Conservation (phyloP, 306 rosid genomes). For the Lupinus albus region DNA sequence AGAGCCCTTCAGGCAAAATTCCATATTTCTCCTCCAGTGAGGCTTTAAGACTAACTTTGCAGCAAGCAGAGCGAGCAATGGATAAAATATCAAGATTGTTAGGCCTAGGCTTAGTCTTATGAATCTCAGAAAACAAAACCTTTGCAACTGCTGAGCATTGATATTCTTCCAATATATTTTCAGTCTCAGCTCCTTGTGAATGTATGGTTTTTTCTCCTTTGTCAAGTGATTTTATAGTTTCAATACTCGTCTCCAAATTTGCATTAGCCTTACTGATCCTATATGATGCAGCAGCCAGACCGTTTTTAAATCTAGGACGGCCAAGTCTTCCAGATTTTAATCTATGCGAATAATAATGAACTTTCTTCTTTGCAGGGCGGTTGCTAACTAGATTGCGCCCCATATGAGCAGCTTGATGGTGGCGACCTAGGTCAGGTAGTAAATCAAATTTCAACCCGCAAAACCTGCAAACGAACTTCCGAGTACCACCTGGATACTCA, state of each 20-base stretch:
- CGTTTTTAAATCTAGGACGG: constrained; percentile 40
- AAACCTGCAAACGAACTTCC: constrained; percentile 69
- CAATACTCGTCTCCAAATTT: constrained; percentile 59
- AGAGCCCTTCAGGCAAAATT: constrained; percentile 59
- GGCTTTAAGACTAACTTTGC: constrained; percentile 66
- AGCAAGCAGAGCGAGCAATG: constrained; percentile 63
- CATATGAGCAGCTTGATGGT: constrained; percentile 95
- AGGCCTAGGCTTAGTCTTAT: constrained; percentile 66
- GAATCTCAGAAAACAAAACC: constrained; percentile 70
- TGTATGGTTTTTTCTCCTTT: constrained; percentile 42
- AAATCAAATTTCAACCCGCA: constrained; percentile 87
- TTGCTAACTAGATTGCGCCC: constrained; percentile 49
- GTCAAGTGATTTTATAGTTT: constrained; percentile 58
- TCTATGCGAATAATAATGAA: too few relatives aligned
- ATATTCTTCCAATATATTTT: constrained; percentile 54
- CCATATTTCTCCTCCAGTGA: constrained; percentile 64
- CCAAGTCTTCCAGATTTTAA: too few relatives aligned
- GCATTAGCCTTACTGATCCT: constrained; percentile 64
- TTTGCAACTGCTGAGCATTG: constrained; percentile 68
- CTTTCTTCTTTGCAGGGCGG: too few relatives aligned
- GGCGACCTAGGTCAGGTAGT: constrained; percentile 87
- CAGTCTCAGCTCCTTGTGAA: constrained; percentile 52
- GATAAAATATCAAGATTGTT: constrained; percentile 66
- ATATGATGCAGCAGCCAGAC: constrained; percentile 57
- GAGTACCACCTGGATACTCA: constrained; percentile 50